Conservation (phyloP, 305 asterid species). For the Ilex paraguariensis region DNA sequence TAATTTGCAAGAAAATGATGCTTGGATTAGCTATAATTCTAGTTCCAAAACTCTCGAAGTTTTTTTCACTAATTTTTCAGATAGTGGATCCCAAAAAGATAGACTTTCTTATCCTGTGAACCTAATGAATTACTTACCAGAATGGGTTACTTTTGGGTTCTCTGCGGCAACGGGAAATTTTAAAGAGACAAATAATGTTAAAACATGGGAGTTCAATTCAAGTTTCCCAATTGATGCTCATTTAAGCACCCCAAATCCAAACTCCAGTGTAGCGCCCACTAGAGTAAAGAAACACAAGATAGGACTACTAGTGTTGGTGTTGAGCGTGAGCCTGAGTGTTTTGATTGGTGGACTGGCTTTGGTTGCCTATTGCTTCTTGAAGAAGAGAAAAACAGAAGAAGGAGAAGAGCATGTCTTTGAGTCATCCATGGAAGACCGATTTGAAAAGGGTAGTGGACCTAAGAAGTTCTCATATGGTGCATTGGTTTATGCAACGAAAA, state of each 20-base stretch:
- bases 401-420: neutral
- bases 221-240: neutral
- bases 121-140: slow-evolving; percentile 17
- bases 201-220: neutral
- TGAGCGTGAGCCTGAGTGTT: neutral
- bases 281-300: neutral
- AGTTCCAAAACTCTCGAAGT: slow-evolving; percentile 12
- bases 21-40: slow-evolving; percentile 23
- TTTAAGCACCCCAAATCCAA: neutral
- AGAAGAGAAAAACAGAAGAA: neutral
- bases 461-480: neutral
- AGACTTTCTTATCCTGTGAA: slow-evolving; percentile 7
- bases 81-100: neutral
- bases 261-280: neutral
- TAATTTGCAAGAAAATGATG: slow-evolving; percentile 12
- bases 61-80: slow-evolving; percentile 3
- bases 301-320: neutral
- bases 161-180: neutral
- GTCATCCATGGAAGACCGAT: neutral
- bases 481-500: neutral
- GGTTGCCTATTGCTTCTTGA: neutral
- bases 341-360: neutral
- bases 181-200: neutral
- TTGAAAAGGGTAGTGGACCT: no score
- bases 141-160: slow-evolving; percentile 25